Evolutionary conservation across 257 asterid species (phyloP).

Genomic region (Knoxia roxburghii): DNA sequence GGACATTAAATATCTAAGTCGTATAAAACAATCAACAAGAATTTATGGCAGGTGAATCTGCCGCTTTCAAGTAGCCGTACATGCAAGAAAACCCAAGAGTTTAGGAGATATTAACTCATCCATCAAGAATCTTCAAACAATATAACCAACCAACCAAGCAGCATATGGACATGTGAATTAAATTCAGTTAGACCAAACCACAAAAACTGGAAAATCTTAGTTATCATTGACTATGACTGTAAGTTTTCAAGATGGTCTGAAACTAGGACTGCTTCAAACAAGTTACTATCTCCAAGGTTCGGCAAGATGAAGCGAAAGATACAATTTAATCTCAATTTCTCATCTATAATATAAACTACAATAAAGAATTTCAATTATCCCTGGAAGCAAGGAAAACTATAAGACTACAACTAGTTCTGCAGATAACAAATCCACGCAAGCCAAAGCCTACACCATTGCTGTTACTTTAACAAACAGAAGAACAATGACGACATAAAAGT

Average conservation of each 20-base stretch:
- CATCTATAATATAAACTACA: background rate
- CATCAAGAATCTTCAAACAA: background rate
- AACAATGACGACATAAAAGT: background rate
- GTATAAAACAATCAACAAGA: background rate
- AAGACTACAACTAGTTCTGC: background rate
- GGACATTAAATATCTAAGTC: background rate
- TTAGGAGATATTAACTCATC: background rate
- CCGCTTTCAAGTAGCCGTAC: background rate
- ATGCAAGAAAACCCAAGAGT: background rate
- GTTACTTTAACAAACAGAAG: background rate
- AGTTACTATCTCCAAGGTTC: background rate
- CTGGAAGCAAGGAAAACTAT: background rate
- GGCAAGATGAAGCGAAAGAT: background rate
- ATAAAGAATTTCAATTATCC: background rate
- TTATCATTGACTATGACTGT: background rate
- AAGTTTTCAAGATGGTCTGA: background rate
- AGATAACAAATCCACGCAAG: background rate
- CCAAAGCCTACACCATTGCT: background rate
- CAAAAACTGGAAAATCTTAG: too few relatives aligned
- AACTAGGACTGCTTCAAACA: background rate
- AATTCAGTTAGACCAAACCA: background rate
- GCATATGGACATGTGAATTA: background rate
- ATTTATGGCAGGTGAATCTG: background rate
- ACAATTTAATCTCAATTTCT: background rate
- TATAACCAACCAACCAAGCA: background rate